Evolutionary conservation across 495 filamentous ascomycete species (phyloP).

Genomic region (Aspergillus conjunctus): DNA sequence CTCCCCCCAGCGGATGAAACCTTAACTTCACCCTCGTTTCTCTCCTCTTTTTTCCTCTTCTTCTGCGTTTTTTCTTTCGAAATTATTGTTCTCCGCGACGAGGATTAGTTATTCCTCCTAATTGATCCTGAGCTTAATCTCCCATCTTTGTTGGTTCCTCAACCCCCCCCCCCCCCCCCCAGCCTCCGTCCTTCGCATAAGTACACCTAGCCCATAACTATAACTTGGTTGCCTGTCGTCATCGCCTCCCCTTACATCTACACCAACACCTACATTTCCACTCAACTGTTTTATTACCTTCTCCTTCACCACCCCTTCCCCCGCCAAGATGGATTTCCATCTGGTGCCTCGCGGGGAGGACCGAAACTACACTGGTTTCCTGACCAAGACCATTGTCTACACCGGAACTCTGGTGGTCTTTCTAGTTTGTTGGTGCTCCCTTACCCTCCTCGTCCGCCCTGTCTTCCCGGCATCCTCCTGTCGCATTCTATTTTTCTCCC

Average conservation of each 20-base stretch:
- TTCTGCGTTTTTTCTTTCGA: neutral
- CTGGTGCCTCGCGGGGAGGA: conserved; percentile 46
- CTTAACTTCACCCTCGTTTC: neutral
- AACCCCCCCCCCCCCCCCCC: conserved; percentile 1
- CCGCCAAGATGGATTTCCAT: conserved; percentile 44
- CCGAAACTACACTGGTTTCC: conserved; percentile 50
- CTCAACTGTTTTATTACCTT: neutral
- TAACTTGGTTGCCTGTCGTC: conserved; percentile 20
- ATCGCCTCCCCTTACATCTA: conserved; percentile 1
- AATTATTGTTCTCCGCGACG: too few relatives aligned
- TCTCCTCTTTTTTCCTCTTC: neutral
- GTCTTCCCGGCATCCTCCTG: neutral
- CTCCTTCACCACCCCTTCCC: neutral
- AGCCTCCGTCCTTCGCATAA: too few relatives aligned
- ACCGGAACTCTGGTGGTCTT: conserved; percentile 57
- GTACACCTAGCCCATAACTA: neutral
- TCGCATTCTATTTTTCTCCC: neutral
- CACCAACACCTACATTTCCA: too few relatives aligned
- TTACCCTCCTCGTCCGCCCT: neutral
- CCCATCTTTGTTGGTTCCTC: neutral
- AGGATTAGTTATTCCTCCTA: too few relatives aligned
- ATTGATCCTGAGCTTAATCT: too few relatives aligned
- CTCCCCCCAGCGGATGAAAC: neutral
- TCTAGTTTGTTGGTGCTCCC: conserved; percentile 56
- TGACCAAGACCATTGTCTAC: conserved; percentile 60